Base-by-base conservation (phyloP, 2,329 filamentous ascomycete species). In the Arthrobotrys entomopaga region DNA sequence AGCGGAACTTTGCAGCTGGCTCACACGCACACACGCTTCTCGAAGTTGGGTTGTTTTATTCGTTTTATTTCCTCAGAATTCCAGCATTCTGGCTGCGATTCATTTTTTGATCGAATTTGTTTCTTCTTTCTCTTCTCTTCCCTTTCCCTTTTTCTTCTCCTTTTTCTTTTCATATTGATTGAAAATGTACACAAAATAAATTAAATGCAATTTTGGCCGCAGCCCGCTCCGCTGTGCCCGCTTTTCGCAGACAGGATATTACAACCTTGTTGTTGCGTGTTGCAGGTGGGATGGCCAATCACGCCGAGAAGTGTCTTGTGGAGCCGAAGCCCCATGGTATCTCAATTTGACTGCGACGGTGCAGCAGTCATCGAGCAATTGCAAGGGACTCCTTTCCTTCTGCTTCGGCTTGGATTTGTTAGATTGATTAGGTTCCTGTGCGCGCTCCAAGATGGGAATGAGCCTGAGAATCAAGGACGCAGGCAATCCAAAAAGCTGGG, bases 241-340 rank as follows among this genome's bases (percentile, higher is more conserved):
- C 42, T 20, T 54, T 56, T 26, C 53, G 49, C 60, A 65, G 24
- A 64, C 34, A 65, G 60, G 60, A 56, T 53, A 42, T 56, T 50
- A n/a, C 13, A 40, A 56, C 46, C 29, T 38, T 65, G 24, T 57
- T 50, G 52, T 57, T 50, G 52, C 26, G 61, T 65, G 61, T 65
- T 65, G 61, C 50, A 57, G 19, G 40, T 22, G 48, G 49, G 40
- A 43, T 50, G 61, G 34, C 61, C 61, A 65, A 65, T 58, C 61
- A 65, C 16, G 16, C 61, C 40, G 52, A 57, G 61, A 53, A 29
- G 50, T 2, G 10, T 16, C 50, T n/a, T 53, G 50, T 34, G 24
- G 20, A 53, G 22, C 24, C 50, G 24, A n/a, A 15, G 1, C 22
- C 24, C 50, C 26, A 20, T 50, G 11, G 11, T 13, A 19, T 50